Conservation (phyloP, 345 rosid species). For the Excoecaria cochinchinensis region DNA sequence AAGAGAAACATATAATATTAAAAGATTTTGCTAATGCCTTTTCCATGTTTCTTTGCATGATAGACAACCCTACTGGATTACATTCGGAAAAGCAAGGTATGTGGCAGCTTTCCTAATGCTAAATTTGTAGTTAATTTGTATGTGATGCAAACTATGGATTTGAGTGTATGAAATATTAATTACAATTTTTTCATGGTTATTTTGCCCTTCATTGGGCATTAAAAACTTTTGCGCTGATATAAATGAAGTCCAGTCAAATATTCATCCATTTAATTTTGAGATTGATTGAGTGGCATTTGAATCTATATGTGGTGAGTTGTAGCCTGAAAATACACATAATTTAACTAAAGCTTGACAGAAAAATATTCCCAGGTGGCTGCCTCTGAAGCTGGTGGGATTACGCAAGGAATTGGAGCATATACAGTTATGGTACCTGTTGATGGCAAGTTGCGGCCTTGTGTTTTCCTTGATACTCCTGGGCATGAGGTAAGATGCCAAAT, state of each 20-base stretch:
- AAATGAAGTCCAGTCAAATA: not conserved
- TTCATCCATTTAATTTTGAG: not conserved
- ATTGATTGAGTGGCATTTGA: conserved; percentile 13
- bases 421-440: conserved; percentile 76
- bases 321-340: conserved; percentile 10
- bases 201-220: not conserved
- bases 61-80: conserved; percentile 96
- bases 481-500: conserved; percentile 67
- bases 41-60: conserved; percentile 30
- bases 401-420: conserved; percentile 99
- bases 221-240: not conserved
- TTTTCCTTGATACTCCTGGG: conserved; percentile 99
- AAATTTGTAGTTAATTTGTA: conserved; percentile 5
- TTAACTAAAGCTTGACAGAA: conserved; percentile 29
- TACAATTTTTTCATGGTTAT: not conserved
- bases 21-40: conserved; percentile 34
- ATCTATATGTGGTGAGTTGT: conserved; percentile 11
- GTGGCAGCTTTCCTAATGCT: conserved; percentile 23
- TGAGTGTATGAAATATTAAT: conserved; percentile 6
- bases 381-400: conserved; percentile 96
- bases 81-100: conserved; percentile 94
- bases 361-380: conserved; percentile 75
- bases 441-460: conserved; percentile 75
- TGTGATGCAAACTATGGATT: not conserved
- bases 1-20: not conserved